These are phyloP conservation scores for Talaromyces piceae DNA, from an alignment of 2,329 filamentous ascomycete genomes.

Conservation along the genomic window DNA sequence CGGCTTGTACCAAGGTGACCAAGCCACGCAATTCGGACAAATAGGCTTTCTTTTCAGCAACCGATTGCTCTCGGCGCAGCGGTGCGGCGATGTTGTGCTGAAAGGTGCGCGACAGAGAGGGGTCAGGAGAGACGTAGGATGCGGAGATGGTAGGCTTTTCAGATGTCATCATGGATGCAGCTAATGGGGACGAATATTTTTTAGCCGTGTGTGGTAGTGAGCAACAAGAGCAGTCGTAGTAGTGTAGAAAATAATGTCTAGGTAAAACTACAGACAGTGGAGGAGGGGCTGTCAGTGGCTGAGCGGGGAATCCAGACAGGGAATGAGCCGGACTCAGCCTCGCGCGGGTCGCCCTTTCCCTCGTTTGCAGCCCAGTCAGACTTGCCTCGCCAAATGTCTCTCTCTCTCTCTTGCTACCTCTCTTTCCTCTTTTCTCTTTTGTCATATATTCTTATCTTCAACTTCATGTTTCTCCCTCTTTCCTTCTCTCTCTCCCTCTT, in stretches of 20 bases:
- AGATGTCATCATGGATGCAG: conserved; percentile 1
- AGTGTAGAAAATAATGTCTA: background rate
- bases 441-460: too few relatives aligned
- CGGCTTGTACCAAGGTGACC: conserved; percentile 46
- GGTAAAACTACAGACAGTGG: too few relatives aligned
- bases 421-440: too few relatives aligned
- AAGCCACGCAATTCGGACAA: conserved; percentile 44
- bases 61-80: conserved; percentile 13
- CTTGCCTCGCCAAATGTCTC: too few relatives aligned
- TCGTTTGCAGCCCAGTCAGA: too few relatives aligned
- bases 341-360: background rate
- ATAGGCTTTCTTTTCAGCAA: conserved; percentile 45
- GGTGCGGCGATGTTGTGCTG: conserved; percentile 20
- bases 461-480: background rate
- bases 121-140: conserved; percentile 22
- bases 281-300: background rate
- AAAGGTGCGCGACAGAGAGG: conserved; percentile 23
- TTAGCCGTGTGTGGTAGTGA: background rate
- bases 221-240: too few relatives aligned
- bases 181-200: background rate
- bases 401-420: too few relatives aligned
- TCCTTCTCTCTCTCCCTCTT: too few relatives aligned
- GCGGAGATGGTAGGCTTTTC: conserved; percentile 16
- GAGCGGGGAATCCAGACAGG: background rate
- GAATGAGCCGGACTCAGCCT: background rate